Evolutionary conservation across 345 rosid species (phyloP), one percentile per base, ranked within the genome.

Genomic region (Rhodamnia rubescens): DNA sequence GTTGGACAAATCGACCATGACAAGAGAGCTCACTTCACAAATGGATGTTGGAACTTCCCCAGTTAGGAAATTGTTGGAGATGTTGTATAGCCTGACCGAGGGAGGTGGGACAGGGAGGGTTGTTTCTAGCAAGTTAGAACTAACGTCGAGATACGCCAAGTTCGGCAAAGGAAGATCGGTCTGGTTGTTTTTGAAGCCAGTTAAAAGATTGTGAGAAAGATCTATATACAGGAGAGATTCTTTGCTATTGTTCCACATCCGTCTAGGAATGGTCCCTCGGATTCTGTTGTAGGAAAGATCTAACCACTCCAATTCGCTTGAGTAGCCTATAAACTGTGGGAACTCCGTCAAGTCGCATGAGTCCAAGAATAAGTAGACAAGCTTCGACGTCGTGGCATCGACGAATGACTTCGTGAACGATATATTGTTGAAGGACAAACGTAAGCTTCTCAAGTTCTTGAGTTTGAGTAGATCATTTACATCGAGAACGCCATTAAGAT

Each of bases 181-280:
- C 1, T 7, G 11, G 75, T 64, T 64, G 5, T 15, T 64, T 64
- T 64, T 22, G 1, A 64, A 64, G 42, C 75, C 11, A 0, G 22
- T 64, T 64, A 64, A 29, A 15, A 64, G 22, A 16, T 27, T 61
- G 74, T 61, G 20, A 61, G 74, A 61, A 61, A 27, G 20, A 61
- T 14, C 5, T 27, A 27, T 1, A 16, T 3, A 1, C 2, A 0
- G 0, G 6, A 64, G 22, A 16, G 11, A 64, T 29, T 7, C 75
- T 29, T 29, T 29, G 42, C 22, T 29, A 29, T 64, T 64, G 75
- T 16, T 64, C 75, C 75, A 29, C 22, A 64, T 29, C 42, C 75
- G 1, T 29, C 11, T 29, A 64, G 75, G 75, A 64, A 64, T 29
- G 42, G 11, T 64, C 75, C 75, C 42, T 15, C 10, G 42, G 40